Conservation (phyloP, 441 rosid species). For the Flueggea neowawraea region DNA sequence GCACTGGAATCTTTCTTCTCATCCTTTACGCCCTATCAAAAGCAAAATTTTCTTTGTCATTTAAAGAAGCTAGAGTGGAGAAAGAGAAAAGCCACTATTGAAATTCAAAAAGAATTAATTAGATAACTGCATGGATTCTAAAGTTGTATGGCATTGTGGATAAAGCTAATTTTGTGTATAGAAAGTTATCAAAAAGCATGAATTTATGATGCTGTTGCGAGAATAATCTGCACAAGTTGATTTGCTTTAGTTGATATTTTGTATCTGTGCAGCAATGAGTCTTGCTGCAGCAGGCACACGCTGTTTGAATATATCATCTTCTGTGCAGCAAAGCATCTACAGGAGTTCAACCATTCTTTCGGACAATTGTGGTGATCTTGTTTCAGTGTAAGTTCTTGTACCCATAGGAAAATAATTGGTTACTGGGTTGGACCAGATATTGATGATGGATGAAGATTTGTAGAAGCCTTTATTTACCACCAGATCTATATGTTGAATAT, state of each 20-base stretch:
- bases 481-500: no score
- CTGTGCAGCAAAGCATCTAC: slow-evolving; percentile 13
- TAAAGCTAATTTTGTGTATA: neutral
- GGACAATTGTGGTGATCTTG: slow-evolving; percentile 24
- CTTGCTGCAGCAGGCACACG: slow-evolving; percentile 13
- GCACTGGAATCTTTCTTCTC: no score
- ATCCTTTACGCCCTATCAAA: no score
- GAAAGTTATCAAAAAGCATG: slow-evolving; percentile 3
- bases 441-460: slow-evolving; percentile 75
- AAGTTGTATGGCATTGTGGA: neutral
- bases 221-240: slow-evolving; percentile 1
- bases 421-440: slow-evolving; percentile 76
- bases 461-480: slow-evolving; percentile 42
- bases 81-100: neutral
- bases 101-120: neutral
- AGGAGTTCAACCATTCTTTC: slow-evolving; percentile 12
- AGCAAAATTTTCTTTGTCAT: no score
- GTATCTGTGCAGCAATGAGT: slow-evolving; percentile 39
- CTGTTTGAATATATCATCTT: slow-evolving; percentile 20
- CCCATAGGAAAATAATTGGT: slow-evolving; percentile 34
- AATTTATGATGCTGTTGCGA: neutral
- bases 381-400: slow-evolving; percentile 36
- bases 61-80: no score
- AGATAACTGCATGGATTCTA: neutral
- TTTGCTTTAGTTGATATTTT: slow-evolving; percentile 10